Percentiles rank a stretch among this genome's conserved stretches.
phyloP scores from a whole-genome alignment of 2,329 filamentous ascomycete species.

The Sclerotinia glacialis region DNA sequence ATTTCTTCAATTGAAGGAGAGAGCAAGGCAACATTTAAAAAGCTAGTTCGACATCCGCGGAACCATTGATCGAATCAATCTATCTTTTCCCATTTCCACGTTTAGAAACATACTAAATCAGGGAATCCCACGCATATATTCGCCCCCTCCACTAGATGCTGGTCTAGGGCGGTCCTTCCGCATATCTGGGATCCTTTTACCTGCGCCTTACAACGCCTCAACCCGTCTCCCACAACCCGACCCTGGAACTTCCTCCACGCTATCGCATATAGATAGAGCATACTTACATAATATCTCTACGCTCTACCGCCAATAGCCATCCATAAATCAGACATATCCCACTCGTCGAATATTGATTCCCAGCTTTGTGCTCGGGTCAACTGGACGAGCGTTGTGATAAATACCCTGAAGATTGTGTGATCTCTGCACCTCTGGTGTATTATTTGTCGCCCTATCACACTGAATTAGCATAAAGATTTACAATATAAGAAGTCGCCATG shows the following conservation, averaged over 20 bases:
- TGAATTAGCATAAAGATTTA: background rate
- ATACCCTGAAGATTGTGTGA: constrained; percentile 12
- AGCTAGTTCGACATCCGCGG: background rate
- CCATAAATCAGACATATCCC: constrained; percentile 19
- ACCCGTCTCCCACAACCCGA: background rate
- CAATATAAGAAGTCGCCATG: constrained; percentile 2
- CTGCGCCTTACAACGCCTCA: constrained; percentile 18
- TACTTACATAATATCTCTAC: constrained; percentile 15
- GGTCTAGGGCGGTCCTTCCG: constrained; percentile 13
- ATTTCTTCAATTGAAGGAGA: background rate
- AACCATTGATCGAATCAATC: background rate
- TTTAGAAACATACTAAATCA: background rate
- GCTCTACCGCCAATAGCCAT: constrained; percentile 8
- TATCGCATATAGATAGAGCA: background rate
- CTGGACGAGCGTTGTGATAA: background rate
- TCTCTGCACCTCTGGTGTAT: constrained; percentile 3
- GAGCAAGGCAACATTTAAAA: background rate
- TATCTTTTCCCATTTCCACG: constrained; percentile 5
- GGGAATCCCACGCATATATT: constrained; percentile 2
- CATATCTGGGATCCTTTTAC: constrained; percentile 7
- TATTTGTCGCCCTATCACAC: constrained; percentile 1
- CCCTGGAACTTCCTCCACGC: constrained; percentile 9
- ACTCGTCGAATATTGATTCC: constrained; percentile 1
- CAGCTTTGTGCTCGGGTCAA: constrained; percentile 11
- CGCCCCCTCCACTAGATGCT: background rate